Evolutionary conservation across 2,329 filamentous ascomycete species (phyloP).

Genomic region (Hymenoscyphus scutula): DNA sequence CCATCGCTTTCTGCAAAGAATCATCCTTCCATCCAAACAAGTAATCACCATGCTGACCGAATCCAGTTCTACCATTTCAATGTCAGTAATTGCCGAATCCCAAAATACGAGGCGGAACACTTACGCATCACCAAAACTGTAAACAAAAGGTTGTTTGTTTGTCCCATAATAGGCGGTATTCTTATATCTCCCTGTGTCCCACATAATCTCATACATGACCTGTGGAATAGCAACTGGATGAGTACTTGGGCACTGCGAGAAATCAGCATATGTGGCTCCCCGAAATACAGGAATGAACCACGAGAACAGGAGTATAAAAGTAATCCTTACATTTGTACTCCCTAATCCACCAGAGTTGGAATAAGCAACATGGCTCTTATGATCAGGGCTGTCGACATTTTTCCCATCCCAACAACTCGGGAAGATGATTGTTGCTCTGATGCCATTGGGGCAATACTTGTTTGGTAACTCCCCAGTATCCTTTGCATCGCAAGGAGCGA

Average conservation of each 20-base stretch:
- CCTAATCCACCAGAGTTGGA: constrained; percentile 24
- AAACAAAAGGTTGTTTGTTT: constrained; percentile 38
- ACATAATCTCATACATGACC: constrained; percentile 36
- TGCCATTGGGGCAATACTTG: constrained; percentile 50
- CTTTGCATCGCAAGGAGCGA: constrained; percentile 30
- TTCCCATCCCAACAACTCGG: constrained; percentile 37
- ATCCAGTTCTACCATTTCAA: constrained; percentile 8
- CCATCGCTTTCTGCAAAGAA: constrained; percentile 11
- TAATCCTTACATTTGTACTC: constrained; percentile 11
- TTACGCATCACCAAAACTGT: constrained; percentile 44
- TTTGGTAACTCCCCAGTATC: constrained; percentile 52
- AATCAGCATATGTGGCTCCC: constrained; percentile 17
- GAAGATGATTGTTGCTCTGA: constrained; percentile 54
- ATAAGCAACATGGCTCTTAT: constrained; percentile 29
- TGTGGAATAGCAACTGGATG: constrained; percentile 48
- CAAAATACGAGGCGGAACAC: constrained; percentile 13
- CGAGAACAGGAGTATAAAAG: constrained; percentile 15
- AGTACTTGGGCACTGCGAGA: constrained; percentile 19
- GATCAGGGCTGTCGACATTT: constrained; percentile 23
- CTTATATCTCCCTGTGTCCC: constrained; percentile 17
- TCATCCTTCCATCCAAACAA: constrained; percentile 15
- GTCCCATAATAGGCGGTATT: constrained; percentile 16
- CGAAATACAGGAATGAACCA: constrained; percentile 12
- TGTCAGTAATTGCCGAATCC: not conserved
- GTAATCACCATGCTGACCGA: constrained; percentile 12